A percentile compares a stretch with the other conserved stretches of the same genome.
These are phyloP conservation scores for Epichloe sylvatica DNA, from an alignment of 2,329 filamentous ascomycete species.

Conservation along the genomic window DNA sequence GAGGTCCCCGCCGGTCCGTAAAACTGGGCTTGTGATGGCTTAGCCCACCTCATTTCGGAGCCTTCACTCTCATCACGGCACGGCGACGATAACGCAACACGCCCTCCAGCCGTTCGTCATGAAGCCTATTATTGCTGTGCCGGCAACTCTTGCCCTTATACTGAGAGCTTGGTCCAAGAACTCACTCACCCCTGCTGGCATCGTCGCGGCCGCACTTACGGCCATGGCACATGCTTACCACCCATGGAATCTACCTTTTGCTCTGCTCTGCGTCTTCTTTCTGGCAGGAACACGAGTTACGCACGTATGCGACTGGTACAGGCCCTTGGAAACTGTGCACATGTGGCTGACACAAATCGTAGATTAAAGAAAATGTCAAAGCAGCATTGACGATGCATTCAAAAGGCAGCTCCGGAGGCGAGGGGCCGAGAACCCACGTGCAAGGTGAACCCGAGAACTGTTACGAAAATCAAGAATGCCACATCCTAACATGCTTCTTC, in stretches of 20 bases:
- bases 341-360: not conserved
- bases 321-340: not conserved
- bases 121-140: conserved; percentile 43
- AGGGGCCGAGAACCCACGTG: conserved; percentile 69
- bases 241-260: conserved; percentile 87
- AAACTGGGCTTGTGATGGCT: no score
- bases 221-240: conserved; percentile 76
- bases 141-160: conserved; percentile 45
- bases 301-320: conserved; percentile 39
- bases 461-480: not conserved
- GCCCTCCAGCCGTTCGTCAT: conserved; percentile 23
- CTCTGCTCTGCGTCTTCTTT: conserved; percentile 72
- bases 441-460: conserved; percentile 40
- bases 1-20: not conserved
- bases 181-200: conserved; percentile 64
- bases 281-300: conserved; percentile 71
- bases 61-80: not conserved
- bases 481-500: conserved; percentile 2
- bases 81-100: not conserved
- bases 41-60: not conserved
- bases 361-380: conserved; percentile 84
- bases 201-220: conserved; percentile 57
- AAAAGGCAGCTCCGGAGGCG: conserved; percentile 58
- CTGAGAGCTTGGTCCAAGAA: conserved; percentile 57
- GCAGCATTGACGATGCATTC: conserved; percentile 65